Conservation (phyloP, 768 basidiomycete species). For the Flagelloscypha sp. region DNA sequence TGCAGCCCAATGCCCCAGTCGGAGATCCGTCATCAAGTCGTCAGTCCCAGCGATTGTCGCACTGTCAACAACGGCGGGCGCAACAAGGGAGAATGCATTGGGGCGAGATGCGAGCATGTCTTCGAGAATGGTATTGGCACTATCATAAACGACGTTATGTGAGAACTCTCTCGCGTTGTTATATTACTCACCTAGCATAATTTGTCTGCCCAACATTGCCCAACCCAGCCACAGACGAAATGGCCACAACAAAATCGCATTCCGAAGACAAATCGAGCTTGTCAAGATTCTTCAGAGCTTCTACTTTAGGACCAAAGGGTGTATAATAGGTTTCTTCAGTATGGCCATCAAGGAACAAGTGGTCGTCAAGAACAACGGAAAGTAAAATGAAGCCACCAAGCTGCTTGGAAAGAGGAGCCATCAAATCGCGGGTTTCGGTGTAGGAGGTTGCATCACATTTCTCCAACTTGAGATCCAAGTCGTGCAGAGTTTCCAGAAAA, state of each 20-base stretch:
- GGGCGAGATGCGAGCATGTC: constrained; percentile 14
- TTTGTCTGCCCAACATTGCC: constrained; percentile 31
- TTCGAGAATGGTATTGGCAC: constrained; percentile 26
- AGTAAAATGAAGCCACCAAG: constrained; percentile 26
- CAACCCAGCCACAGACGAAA: constrained; percentile 23
- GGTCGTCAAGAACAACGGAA: constrained; percentile 23
- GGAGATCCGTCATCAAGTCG: constrained; percentile 3
- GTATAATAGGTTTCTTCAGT: constrained; percentile 19
- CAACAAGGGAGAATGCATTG: constrained; percentile 25
- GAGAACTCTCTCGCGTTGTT: background rate
- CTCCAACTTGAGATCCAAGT: constrained; percentile 22
- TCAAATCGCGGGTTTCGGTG: constrained; percentile 12
- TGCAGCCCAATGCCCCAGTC: constrained; percentile 1
- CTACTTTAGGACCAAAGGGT: constrained; percentile 21
- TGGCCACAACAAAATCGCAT: constrained; percentile 28
- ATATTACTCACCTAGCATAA: constrained; percentile 21
- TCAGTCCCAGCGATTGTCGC: constrained; percentile 6
- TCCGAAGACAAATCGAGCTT: constrained; percentile 16
- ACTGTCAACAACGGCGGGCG: constrained; percentile 23
- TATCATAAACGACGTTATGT: constrained; percentile 7
- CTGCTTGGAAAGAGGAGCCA: constrained; percentile 14
- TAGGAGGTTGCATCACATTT: constrained; percentile 22
- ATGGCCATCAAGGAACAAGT: constrained; percentile 20
- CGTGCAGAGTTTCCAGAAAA: constrained; percentile 20
- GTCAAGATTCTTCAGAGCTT: constrained; percentile 19